phyloP scores from a whole-genome alignment of 2,329 filamentous ascomycete species.

The Iodosphaeria phyllophila region DNA sequence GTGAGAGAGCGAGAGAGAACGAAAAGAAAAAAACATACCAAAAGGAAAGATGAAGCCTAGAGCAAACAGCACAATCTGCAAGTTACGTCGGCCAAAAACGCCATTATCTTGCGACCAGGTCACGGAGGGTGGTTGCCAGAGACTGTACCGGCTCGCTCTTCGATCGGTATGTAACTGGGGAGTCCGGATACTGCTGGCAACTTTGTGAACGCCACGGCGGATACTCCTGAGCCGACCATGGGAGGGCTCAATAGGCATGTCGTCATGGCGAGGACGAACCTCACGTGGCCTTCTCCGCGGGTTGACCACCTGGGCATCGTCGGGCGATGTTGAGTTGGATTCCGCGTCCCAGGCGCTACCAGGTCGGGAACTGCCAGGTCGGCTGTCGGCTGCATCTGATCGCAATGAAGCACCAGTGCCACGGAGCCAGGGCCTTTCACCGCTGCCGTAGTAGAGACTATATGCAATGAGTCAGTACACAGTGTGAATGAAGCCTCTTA shows the following conservation, averaged over 20 bases:
- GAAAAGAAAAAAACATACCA: not conserved
- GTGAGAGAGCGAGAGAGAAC: too few species aligned
- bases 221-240: slow-evolving; percentile 10
- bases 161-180: slow-evolving; percentile 51
- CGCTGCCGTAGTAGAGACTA: slow-evolving; percentile 53
- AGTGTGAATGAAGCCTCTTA: too few species aligned
- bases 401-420: slow-evolving; percentile 26
- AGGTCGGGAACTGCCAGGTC: slow-evolving; percentile 21
- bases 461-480: too few species aligned
- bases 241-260: slow-evolving; percentile 22
- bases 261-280: slow-evolving; percentile 13
- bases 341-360: slow-evolving; percentile 28
- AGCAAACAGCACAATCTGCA: slow-evolving; percentile 58
- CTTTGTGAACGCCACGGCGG: slow-evolving; percentile 20
- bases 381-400: slow-evolving; percentile 29
- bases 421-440: slow-evolving; percentile 36
- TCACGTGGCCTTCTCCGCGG: slow-evolving; percentile 14
- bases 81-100: slow-evolving; percentile 46
- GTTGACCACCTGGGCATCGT: slow-evolving; percentile 11
- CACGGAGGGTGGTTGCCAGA: slow-evolving; percentile 58
- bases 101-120: slow-evolving; percentile 43
- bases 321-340: slow-evolving; percentile 27
- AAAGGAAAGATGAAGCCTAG: slow-evolving; percentile 63
- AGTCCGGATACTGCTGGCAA: slow-evolving; percentile 48
- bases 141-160: slow-evolving; percentile 35